Evolutionary conservation across 495 filamentous ascomycete genomes (phyloP).

Genomic region (Paragyromitra xinjiangensis): DNA sequence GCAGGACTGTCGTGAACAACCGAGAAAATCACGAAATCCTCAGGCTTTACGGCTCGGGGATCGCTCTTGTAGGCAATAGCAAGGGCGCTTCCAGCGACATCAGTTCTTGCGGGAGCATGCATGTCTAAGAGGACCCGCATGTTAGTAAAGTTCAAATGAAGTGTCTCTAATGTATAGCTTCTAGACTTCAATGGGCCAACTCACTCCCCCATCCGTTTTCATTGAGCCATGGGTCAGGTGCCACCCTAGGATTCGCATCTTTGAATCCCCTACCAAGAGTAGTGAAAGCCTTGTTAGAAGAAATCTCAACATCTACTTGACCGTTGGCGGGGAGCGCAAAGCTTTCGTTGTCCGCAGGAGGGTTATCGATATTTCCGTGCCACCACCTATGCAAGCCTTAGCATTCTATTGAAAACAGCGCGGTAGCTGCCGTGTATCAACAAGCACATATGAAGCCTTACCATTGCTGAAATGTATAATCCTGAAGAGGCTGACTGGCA

Average conservation of each 20-base stretch:
- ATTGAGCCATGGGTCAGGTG: conserved; percentile 47
- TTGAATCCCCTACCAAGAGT: conserved; percentile 57
- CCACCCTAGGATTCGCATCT: conserved; percentile 33
- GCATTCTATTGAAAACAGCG: background rate
- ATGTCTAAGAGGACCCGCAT: conserved; percentile 16
- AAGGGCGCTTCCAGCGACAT: conserved; percentile 64
- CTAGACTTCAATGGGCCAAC: background rate
- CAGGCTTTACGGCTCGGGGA: conserved; percentile 62
- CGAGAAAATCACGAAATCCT: conserved; percentile 66
- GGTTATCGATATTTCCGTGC: conserved; percentile 53
- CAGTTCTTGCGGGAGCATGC: conserved; percentile 38
- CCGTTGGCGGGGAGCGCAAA: conserved; percentile 63
- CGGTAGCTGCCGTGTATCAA: background rate
- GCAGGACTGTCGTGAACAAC: conserved; percentile 49
- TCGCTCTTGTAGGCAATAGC: conserved; percentile 66
- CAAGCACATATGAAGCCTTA: background rate
- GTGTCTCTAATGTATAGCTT: background rate
- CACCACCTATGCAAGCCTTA: conserved; percentile 45
- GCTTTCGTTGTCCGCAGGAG: conserved; percentile 59
- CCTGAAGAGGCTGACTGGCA: conserved; percentile 45
- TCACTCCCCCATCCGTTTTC: conserved; percentile 46
- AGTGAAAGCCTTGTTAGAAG: conserved; percentile 65
- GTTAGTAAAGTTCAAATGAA: background rate
- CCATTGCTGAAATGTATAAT: conserved; percentile 40
- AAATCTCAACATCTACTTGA: conserved; percentile 64